These are phyloP conservation scores for Colletotrichum tabaci DNA, from an alignment of 2,329 filamentous ascomycete genomes.

Conservation along the genomic window DNA sequence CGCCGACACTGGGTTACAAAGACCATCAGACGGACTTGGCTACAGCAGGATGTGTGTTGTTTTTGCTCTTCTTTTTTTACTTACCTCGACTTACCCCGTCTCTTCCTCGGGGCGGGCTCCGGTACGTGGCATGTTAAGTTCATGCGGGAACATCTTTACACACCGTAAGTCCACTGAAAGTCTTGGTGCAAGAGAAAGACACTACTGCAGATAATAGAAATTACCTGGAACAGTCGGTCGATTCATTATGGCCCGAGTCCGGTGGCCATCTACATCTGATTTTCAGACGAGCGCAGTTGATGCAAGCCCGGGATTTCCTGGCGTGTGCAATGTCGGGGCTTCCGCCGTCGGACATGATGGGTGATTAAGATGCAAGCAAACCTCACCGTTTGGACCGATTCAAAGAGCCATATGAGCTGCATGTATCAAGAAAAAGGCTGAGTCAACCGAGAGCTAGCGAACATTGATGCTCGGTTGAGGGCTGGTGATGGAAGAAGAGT, in stretches of 20 bases:
- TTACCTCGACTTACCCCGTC: slow-evolving; percentile 56
- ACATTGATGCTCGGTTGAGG: too few relatives aligned
- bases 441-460: neutral
- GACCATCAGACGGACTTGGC: neutral
- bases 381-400: too few relatives aligned
- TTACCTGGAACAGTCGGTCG: slow-evolving; percentile 49
- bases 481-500: neutral
- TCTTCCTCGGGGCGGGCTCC: slow-evolving; percentile 51
- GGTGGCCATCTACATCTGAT: slow-evolving; percentile 55
- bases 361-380: neutral
- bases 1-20: neutral
- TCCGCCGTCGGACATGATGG: neutral
- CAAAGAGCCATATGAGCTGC: too few relatives aligned
- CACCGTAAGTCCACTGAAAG: neutral
- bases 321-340: slow-evolving; percentile 9
- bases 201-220: neutral
- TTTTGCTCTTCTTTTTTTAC: neutral
- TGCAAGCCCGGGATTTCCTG: slow-evolving; percentile 52
- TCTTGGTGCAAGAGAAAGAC: neutral
- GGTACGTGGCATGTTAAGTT: slow-evolving; percentile 53
- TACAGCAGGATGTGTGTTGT: too few relatives aligned
- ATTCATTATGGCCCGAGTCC: slow-evolving; percentile 43
- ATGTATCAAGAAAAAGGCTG: too few relatives aligned
- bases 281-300: slow-evolving; percentile 53
- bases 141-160: slow-evolving; percentile 53